Evolutionary conservation across 768 basidiomycete species (phyloP).

Genomic region (Leccinum longicurvipes): DNA sequence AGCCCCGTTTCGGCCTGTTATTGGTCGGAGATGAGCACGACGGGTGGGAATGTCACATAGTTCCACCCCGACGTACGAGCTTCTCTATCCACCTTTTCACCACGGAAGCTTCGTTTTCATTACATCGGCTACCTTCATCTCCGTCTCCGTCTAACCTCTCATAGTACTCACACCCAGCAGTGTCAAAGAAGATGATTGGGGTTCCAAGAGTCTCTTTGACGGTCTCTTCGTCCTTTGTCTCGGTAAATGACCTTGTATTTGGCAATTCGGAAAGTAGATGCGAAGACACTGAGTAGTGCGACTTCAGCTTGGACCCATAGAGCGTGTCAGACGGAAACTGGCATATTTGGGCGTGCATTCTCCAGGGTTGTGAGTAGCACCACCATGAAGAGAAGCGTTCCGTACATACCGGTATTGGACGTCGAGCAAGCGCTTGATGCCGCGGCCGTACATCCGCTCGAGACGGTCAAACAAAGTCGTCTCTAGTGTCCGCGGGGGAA

Average conservation of each 20-base stretch:
- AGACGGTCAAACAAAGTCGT: constrained; percentile 91
- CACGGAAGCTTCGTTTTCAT: constrained; percentile 91
- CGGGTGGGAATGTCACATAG: no score
- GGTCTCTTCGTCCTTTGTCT: constrained; percentile 56
- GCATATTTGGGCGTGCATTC: constrained; percentile 88
- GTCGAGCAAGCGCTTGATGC: constrained; percentile 82
- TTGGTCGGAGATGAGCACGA: background rate
- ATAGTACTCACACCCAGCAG: constrained; percentile 90
- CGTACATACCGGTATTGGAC: constrained; percentile 77
- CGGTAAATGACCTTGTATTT: constrained; percentile 37
- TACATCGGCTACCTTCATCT: constrained; percentile 89
- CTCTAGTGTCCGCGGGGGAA: constrained; percentile 72
- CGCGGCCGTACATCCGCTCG: constrained; percentile 79
- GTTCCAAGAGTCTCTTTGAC: constrained; percentile 67
- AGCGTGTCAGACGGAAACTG: constrained; percentile 81
- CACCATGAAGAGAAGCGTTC: background rate
- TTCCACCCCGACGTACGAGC: constrained; percentile 47
- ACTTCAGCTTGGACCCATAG: constrained; percentile 67
- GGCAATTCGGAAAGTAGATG: constrained; percentile 74
- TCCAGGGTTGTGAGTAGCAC: constrained; percentile 26
- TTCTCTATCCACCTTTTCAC: constrained; percentile 81
- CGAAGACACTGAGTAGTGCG: constrained; percentile 65
- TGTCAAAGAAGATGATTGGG: constrained; percentile 92
- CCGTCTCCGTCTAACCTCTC: constrained; percentile 74
- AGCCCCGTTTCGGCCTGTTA: constrained; percentile 59